A percentile compares a stretch with the other conserved stretches of the same genome.
These are phyloP conservation scores for Yamadazyma atlantica DNA, from an alignment of 1,139 yeast species.

Conservation along the genomic window DNA sequence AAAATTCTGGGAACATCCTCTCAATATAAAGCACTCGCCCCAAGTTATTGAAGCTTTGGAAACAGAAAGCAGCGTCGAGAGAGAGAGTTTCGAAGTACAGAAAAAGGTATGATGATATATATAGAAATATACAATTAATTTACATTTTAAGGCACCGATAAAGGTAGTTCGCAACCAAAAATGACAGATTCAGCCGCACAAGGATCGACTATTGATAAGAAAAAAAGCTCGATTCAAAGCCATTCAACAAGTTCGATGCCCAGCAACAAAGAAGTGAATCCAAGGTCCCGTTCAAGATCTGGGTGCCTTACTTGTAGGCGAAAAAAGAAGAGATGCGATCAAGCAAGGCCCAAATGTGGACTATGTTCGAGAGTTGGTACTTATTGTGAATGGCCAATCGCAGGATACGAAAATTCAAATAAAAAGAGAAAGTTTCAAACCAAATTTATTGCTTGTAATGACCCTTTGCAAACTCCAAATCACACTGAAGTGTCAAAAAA, in stretches of 20 bases:
- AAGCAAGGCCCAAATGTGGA: conserved; percentile 21
- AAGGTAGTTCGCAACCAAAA: too few relatives aligned
- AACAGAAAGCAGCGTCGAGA: conserved; percentile 1
- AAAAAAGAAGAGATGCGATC: conserved; percentile 24
- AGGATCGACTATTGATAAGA: conserved; percentile 2
- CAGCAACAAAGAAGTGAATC: too few relatives aligned
- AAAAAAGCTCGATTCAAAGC: too few relatives aligned
- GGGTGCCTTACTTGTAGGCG: conserved; percentile 20
- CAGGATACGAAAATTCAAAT: conserved; percentile 6
- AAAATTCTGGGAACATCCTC: conserved; percentile 7
- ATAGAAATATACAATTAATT: neutral
- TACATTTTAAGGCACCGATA: neutral
- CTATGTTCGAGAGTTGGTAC: conserved; percentile 17
- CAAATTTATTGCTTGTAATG: conserved; percentile 3
- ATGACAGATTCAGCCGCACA: too few relatives aligned
- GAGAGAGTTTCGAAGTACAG: conserved; percentile 1
- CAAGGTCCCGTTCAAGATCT: neutral
- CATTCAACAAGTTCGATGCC: neutral
- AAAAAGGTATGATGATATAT: neutral
- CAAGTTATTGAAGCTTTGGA: conserved; percentile 3
- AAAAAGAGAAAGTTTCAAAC: conserved; percentile 2
- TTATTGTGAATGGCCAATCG: conserved; percentile 8
- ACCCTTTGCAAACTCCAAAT: too few relatives aligned
- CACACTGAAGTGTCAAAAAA: too few relatives aligned
- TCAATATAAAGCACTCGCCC: conserved; percentile 2